These are phyloP conservation scores for Ceratocystis huliohia DNA, from an alignment of 2,329 filamentous ascomycete genomes.

Conservation along the genomic window DNA sequence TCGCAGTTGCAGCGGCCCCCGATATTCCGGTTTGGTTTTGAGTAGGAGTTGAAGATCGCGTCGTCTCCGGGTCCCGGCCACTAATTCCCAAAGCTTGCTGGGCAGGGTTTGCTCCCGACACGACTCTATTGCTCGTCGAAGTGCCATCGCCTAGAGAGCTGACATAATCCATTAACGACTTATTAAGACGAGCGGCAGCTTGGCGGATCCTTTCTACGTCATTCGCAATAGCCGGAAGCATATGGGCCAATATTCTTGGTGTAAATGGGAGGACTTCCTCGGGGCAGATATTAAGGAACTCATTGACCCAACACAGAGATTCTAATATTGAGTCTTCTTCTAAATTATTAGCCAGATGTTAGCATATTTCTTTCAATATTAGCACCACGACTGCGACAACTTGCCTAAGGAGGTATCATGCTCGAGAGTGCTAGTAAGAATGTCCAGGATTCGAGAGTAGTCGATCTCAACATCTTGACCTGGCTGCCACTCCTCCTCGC, in stretches of 20 bases:
- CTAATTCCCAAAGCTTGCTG: neutral
- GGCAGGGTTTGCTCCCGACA: neutral
- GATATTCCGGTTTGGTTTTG: neutral
- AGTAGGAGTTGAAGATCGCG: slow-evolving; percentile 16
- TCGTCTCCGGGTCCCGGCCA: slow-evolving; percentile 8
- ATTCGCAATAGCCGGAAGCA: slow-evolving; percentile 87
- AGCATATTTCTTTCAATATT: neutral
- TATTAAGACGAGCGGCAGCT: slow-evolving; percentile 80
- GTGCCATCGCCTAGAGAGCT: slow-evolving; percentile 49
- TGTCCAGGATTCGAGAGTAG: slow-evolving; percentile 81
- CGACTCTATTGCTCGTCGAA: neutral
- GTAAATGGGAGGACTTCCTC: slow-evolving; percentile 94
- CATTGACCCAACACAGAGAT: slow-evolving; percentile 86
- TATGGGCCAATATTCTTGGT: slow-evolving; percentile 77
- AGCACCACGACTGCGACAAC: neutral
- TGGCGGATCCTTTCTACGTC: slow-evolving; percentile 79
- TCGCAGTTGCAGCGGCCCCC: neutral
- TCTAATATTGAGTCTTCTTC: slow-evolving; percentile 89
- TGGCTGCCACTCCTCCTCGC: slow-evolving; percentile 90
- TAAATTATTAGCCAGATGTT: slow-evolving; percentile 27
- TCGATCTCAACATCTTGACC: slow-evolving; percentile 95
- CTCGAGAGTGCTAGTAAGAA: slow-evolving; percentile 77
- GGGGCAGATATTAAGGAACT: slow-evolving; percentile 91
- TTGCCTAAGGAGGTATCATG: neutral
- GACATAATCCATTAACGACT: slow-evolving; percentile 84